A percentile compares a stretch with the other conserved stretches of the same genome.
phyloP scores from a whole-genome alignment of 805 yeast genomes.

The Cyberlindnera americana region DNA sequence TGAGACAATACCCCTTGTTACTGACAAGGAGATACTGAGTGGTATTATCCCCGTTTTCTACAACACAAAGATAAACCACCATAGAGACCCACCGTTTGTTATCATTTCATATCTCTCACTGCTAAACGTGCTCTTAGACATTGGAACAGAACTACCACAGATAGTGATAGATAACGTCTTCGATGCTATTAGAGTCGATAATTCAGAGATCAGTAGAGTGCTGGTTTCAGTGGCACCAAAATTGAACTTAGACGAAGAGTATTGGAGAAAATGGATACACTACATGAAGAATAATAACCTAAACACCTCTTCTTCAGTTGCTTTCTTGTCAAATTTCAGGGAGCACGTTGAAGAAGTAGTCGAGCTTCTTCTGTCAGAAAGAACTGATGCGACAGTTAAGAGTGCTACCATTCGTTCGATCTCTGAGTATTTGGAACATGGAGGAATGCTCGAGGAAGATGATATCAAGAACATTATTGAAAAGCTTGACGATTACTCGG shows the following conservation, averaged over 20 bases:
- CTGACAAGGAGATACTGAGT: not conserved
- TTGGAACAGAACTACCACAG: not conserved
- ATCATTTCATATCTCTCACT: conserved; percentile 27
- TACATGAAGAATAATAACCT: conserved; percentile 38
- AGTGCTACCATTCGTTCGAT: conserved; percentile 18
- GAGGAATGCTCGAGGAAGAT: not conserved
- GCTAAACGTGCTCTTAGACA: conserved; percentile 12
- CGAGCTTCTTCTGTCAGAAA: conserved; percentile 19
- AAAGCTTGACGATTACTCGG: conserved; percentile 71
- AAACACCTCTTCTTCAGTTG: conserved; percentile 36
- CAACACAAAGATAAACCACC: conserved; percentile 20
- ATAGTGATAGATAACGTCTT: conserved; percentile 19
- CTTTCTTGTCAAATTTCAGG: conserved; percentile 23
- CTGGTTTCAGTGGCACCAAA: conserved; percentile 16
- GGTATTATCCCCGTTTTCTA: conserved; percentile 11
- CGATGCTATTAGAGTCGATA: conserved; percentile 20
- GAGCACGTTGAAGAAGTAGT: conserved; percentile 10
- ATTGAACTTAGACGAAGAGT: conserved; percentile 3
- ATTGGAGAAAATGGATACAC: conserved; percentile 31
- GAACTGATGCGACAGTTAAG: conserved; percentile 22
- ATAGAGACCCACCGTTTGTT: conserved; percentile 20
- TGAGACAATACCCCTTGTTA: conserved; percentile 14
- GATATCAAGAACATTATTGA: conserved; percentile 22
- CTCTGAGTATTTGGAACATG: conserved; percentile 9
- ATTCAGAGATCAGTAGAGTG: conserved; percentile 8